phyloP scores from a whole-genome alignment of 2,329 filamentous ascomycete genomes.

The Orbilia brochopaga region DNA sequence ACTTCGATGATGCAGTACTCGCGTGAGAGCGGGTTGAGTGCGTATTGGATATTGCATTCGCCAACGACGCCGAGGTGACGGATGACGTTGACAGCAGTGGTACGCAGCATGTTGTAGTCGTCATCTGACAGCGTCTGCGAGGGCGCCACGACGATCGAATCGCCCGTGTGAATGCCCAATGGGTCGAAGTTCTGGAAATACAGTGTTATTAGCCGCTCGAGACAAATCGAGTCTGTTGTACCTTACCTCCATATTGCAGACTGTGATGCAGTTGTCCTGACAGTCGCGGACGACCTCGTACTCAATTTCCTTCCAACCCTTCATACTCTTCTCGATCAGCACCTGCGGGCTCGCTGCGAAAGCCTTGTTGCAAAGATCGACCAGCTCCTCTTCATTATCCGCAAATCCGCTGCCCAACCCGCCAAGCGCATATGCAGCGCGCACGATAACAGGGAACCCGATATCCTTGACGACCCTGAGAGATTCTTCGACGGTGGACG shows the following conservation, averaged over 20 bases:
- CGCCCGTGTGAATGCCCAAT: slow-evolving; percentile 94
- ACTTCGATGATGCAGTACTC: slow-evolving; percentile 99
- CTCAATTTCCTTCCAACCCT: slow-evolving; percentile 99
- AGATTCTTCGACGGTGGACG: slow-evolving; percentile 85
- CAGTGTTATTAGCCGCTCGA: not conserved
- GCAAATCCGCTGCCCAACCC: slow-evolving; percentile 95
- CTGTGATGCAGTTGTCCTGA: slow-evolving; percentile 97
- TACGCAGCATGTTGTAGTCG: slow-evolving; percentile 98
- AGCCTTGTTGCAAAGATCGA: slow-evolving; percentile 90
- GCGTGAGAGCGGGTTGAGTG: slow-evolving; percentile 88
- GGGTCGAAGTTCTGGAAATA: slow-evolving; percentile 81
- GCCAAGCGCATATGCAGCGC: slow-evolving; percentile 93
- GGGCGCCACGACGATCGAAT: slow-evolving; percentile 96
- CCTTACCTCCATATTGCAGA: slow-evolving; percentile 89
- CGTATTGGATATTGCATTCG: slow-evolving; percentile 99
- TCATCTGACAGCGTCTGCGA: slow-evolving; percentile 96
- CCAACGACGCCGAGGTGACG: slow-evolving; percentile 95
- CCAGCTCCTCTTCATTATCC: slow-evolving; percentile 79
- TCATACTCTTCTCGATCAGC: slow-evolving; percentile 97
- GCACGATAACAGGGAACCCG: slow-evolving; percentile 94
- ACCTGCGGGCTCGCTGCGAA: slow-evolving; percentile 95
- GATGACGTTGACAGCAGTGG: slow-evolving; percentile 95
- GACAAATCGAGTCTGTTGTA: not conserved
- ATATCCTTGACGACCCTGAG: slow-evolving; percentile 87
- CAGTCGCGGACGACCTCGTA: slow-evolving; percentile 97